Evolutionary conservation across 129 eudicot genomes (phyloP).

Genomic region (Saussurea involucrata): DNA sequence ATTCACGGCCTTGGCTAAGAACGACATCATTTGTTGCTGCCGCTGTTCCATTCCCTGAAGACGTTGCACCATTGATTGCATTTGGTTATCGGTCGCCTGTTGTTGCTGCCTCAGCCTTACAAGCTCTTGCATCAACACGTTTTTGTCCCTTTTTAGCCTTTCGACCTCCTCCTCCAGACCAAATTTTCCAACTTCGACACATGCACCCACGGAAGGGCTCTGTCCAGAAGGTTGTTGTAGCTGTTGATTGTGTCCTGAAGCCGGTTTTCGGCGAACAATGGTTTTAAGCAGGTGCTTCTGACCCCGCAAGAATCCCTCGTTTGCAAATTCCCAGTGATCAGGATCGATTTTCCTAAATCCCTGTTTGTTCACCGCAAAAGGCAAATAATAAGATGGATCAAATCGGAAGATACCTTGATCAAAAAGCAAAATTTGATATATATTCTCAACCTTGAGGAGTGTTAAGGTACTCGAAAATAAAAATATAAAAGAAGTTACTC

Average conservation of each 20-base stretch:
- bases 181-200: constrained; percentile 43
- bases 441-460: too few species aligned
- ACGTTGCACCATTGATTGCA: constrained; percentile 49
- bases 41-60: constrained; percentile 59
- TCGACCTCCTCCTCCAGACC: constrained; percentile 53
- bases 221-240: constrained; percentile 37
- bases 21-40: constrained; percentile 66
- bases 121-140: constrained; percentile 57
- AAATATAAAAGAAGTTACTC: neutral
- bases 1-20: constrained; percentile 56
- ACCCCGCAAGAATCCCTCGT: constrained; percentile 75
- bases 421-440: neutral
- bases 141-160: constrained; percentile 53
- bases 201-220: constrained; percentile 30
- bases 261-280: constrained; percentile 69
- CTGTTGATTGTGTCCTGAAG: constrained; percentile 46
- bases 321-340: constrained; percentile 84
- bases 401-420: neutral
- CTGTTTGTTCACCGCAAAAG: constrained; percentile 21
- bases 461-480: too few species aligned
- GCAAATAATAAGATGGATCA: constrained; percentile 14
- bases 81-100: constrained; percentile 47
- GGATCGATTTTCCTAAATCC: constrained; percentile 79
- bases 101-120: constrained; percentile 53
- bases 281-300: constrained; percentile 64